A percentile compares a stretch with the other conserved stretches of the same genome.
Evolutionary conservation across 108 stramenopile species (phyloP).

Genomic region (Nannochloropsis gaditana): DNA sequence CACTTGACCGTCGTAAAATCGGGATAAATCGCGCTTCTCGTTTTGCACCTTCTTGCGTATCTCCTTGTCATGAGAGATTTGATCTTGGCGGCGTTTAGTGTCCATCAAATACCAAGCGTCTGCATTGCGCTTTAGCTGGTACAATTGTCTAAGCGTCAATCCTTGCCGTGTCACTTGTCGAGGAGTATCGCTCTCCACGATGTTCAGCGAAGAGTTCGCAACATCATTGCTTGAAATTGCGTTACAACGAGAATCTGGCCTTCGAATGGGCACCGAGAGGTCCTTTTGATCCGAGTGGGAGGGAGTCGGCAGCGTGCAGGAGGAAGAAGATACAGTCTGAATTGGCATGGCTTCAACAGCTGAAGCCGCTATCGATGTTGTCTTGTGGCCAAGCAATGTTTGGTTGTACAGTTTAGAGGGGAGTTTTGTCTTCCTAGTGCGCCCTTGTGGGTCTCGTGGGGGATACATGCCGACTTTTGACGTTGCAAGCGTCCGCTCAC

Average conservation of each 20-base stretch:
- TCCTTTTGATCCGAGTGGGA: not conserved
- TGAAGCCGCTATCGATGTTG: not conserved
- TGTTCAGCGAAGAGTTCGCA: too few species aligned
- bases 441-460: not conserved
- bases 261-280: too few species aligned
- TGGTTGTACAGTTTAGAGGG: not conserved
- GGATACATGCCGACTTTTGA: not conserved
- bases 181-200: not conserved
- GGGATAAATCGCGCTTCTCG: not conserved
- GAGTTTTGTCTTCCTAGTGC: constrained; percentile 10
- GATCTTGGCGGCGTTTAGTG: not conserved
- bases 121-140: not conserved
- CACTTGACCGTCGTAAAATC: not conserved
- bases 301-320: not conserved
- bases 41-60: not conserved
- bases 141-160: not conserved
- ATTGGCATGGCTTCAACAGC: not conserved
- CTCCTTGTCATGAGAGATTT: not conserved
- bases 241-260: too few species aligned
- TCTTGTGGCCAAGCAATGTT: not conserved
- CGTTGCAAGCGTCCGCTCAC: too few species aligned
- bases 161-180: constrained; percentile 7
- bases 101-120: not conserved
- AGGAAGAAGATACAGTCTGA: too few species aligned
- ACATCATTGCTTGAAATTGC: too few species aligned